These are phyloP conservation scores for Luffa acutangula DNA, from an alignment of 306 rosid genomes.

Conservation along the genomic window DNA sequence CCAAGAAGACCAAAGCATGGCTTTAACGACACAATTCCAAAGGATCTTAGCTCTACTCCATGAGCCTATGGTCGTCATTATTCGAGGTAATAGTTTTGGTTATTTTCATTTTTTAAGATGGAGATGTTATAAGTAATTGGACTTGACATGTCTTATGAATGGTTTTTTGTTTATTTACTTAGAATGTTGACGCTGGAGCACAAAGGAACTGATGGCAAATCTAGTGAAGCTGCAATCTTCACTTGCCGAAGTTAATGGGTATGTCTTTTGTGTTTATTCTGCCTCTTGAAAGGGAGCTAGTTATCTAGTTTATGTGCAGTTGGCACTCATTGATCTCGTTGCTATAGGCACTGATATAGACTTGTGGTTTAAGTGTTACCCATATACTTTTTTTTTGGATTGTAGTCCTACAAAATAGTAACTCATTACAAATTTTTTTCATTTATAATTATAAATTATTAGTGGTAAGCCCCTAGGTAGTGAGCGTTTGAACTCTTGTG, in stretches of 20 bases:
- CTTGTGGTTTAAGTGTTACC: background rate
- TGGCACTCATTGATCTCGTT: background rate
- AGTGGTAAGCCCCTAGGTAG: background rate
- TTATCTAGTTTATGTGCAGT: background rate
- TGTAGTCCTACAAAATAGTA: background rate
- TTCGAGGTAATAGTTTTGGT: constrained; percentile 43
- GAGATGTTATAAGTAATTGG: background rate
- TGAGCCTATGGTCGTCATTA: constrained; percentile 96
- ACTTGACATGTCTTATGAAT: constrained; percentile 8
- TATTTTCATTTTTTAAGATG: background rate
- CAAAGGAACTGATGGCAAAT: constrained; percentile 81
- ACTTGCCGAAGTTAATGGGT: constrained; percentile 75
- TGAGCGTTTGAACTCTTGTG: background rate
- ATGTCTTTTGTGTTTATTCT: constrained; percentile 21
- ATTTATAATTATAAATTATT: background rate
- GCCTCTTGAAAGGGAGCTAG: background rate
- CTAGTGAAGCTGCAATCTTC: constrained; percentile 89
- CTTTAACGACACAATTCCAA: too few relatives aligned
- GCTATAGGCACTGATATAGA: background rate
- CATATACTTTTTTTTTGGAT: background rate
- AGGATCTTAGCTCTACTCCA: too few relatives aligned
- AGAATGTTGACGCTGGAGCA: constrained; percentile 92
- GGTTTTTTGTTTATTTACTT: constrained; percentile 9
- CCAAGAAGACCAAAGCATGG: too few relatives aligned
- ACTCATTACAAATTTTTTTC: background rate